Base-by-base conservation (phyloP, 176 grass and related monocot genomes). In the Raddia distichophylla region DNA sequence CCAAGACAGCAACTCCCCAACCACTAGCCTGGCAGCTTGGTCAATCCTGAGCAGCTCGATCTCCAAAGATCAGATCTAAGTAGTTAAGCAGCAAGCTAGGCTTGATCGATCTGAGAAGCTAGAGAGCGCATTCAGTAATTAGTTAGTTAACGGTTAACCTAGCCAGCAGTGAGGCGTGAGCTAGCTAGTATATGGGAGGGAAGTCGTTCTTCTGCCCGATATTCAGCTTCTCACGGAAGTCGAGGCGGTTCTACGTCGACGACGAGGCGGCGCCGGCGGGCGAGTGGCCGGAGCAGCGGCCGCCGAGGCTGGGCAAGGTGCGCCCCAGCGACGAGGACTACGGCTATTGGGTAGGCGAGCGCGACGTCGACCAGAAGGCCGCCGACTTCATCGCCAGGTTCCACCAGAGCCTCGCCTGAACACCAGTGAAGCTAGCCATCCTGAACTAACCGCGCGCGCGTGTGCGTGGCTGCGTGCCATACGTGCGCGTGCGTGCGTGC, bases 161-260 rank as follows among this genome's bases (percentile, higher is more conserved):
- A 70, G 58, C 57, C 15, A 47, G 37, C 15, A 47, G 37, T 13
- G 27, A 27, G 27, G 27, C 27, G 27, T 27, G 27, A 27, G 27
- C 27, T 73, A 55, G 74, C 18, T 55, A 68, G 86, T 78, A 87
- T 75, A 93, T 93, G 91, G 91, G 91, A 82, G 86, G 87, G 52
- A 93, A 69, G 55, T 88, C 85, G 47, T 85, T 91, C 85, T 86
- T 94, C 43, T 94, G 88, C 79, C 57, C 77, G 15, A 88, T 90
- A 60, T 94, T 94, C 80, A 94, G 88, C 82, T 94, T 94, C 86
- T 88, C 88, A 12, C 76, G 89, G 64, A 91, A 80, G 79, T 83
- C 91, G 4, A 87, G 82, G 70, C 83, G 83, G n/a, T 88, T 86
- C 60, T 14, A 69, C 51, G 88, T 13, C 59, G 89, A 72, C 46